Conservation (phyloP, 1,284 basidiomycete species). For the Spongispora temasekensis region DNA sequence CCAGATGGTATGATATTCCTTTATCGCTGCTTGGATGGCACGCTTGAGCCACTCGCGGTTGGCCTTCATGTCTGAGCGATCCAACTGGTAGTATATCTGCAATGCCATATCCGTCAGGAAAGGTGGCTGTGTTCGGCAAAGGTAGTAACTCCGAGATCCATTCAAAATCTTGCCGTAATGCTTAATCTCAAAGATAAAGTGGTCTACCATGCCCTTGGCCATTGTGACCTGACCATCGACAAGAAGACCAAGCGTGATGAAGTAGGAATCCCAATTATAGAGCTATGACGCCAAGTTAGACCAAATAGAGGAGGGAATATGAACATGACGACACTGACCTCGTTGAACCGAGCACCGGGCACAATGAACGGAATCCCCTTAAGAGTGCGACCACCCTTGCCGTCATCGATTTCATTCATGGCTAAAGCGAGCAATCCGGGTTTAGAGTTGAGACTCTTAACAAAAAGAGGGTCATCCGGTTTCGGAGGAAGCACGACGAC, state of each 20-base stretch:
- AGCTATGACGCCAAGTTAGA: slow-evolving; percentile 46
- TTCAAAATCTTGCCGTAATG: slow-evolving; percentile 92
- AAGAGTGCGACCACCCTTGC: slow-evolving; percentile 74
- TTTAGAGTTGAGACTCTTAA: slow-evolving; percentile 91
- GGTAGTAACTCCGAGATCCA: slow-evolving; percentile 85
- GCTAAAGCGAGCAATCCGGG: slow-evolving; percentile 95
- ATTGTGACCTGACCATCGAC: slow-evolving; percentile 93
- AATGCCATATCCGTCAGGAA: slow-evolving; percentile 99
- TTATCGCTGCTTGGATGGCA: slow-evolving; percentile 95
- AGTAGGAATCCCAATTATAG: slow-evolving; percentile 94
- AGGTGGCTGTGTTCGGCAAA: slow-evolving; percentile 94
- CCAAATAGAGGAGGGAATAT: slow-evolving; percentile 10
- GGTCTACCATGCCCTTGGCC: slow-evolving; percentile 97
- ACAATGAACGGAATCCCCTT: slow-evolving; percentile 97
- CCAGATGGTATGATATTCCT: slow-evolving; percentile 99
- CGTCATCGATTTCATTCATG: slow-evolving; percentile 90
- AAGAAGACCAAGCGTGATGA: slow-evolving; percentile 90
- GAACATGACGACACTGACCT: slow-evolving; percentile 54
- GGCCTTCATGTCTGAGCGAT: slow-evolving; percentile 77
- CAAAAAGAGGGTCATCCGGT: slow-evolving; percentile 86
- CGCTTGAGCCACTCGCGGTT: slow-evolving; percentile 93
- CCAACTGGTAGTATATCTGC: slow-evolving; percentile 96
- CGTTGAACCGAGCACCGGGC: slow-evolving; percentile 96
- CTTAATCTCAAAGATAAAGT: slow-evolving; percentile 98
- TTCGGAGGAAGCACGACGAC: slow-evolving; percentile 87